Evolutionary conservation across 1,284 basidiomycete genomes (phyloP), one percentile per base, ranked within the genome.

Genomic region (Trametes versicolor): DNA sequence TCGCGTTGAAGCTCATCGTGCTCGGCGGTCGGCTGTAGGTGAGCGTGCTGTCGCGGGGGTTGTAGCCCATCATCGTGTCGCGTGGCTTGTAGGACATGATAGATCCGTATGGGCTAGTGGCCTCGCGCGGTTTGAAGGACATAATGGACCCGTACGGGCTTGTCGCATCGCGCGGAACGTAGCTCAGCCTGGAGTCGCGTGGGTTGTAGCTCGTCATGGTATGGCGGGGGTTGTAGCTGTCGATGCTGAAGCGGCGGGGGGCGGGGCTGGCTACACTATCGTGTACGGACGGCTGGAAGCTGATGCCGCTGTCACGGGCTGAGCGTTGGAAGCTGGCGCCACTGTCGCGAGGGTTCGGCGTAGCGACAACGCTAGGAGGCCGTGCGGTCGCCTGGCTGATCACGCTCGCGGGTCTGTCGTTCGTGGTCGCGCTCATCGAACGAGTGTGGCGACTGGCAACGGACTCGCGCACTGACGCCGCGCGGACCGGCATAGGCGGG

Each of bases 341-440:
- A 48, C 66, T 64, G 60, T 64, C 66, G 9, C 54, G 57, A 12
- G 57, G 21, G 41, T 49, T 59, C 57, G 62, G 62, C 32, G 52
- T 62, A 4, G 62, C 56, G 13, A 64, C 56, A 9, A 64, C 47
- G 41, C 57, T 66, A n/a, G 58, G 27, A 0, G 55, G 48, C 8
- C 48, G 19, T n/a, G 29, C 41, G 7, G 61, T 57, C 2, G n/a
- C 41, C 13, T 52, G 25, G 52, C 60, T 64, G 19, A 62, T 34
- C 8, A 50, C 56, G 48, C 62, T 67, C 17, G 58, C 48, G 7
- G 51, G 53, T 1, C 57, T 19, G 43, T 49, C 32, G 53, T 60
- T 55, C 36, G 41, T 63, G 3, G 37, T 36, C 12, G 64, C 54
- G 49, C 59, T 66, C 41, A 32, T 48, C 3, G 61, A 41, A 8